A percentile compares a stretch with the other conserved stretches of the same genome.
Evolutionary conservation across 352 stramenopile species (phyloP).

Genomic region (Phytophthora palmivora): DNA sequence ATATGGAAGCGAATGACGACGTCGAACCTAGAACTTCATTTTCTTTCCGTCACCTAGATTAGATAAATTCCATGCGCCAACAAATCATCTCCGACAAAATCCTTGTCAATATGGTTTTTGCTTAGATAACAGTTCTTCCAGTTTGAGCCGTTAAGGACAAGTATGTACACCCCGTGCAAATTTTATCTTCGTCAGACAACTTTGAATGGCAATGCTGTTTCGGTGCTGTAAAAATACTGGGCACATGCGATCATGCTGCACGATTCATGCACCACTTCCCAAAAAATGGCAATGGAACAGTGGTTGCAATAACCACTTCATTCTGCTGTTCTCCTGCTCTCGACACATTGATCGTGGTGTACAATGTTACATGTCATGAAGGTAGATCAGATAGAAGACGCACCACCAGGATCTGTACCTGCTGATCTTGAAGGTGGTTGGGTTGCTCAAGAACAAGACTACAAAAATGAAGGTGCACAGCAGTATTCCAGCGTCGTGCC

Average conservation of each 20-base stretch:
- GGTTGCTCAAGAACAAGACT: constrained; percentile 18
- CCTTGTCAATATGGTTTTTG: too few relatives aligned
- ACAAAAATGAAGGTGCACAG: constrained; percentile 18
- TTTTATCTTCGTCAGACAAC: too few relatives aligned
- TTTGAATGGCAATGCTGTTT: too few relatives aligned
- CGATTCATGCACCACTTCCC: too few relatives aligned
- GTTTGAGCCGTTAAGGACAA: too few relatives aligned
- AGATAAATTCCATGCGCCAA: background rate
- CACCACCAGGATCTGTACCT: constrained; percentile 18
- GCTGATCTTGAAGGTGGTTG: constrained; percentile 33
- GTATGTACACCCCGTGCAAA: too few relatives aligned
- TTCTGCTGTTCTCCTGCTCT: background rate
- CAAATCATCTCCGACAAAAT: too few relatives aligned
- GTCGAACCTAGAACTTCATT: constrained; percentile 21
- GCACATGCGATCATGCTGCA: background rate
- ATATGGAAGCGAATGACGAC: background rate
- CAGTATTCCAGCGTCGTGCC: constrained; percentile 30
- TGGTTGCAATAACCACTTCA: constrained; percentile 23
- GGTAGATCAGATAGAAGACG: constrained; percentile 20
- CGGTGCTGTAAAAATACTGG: constrained; percentile 30
- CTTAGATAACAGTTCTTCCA: too few relatives aligned
- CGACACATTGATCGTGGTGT: background rate
- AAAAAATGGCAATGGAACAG: constrained; percentile 21
- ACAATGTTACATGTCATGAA: constrained; percentile 16
- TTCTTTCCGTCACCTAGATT: constrained; percentile 30